Evolutionary conservation across 1,139 yeast genomes (phyloP), one percentile per base, ranked within the genome.

Genomic region (Pichiaceae sp.): DNA sequence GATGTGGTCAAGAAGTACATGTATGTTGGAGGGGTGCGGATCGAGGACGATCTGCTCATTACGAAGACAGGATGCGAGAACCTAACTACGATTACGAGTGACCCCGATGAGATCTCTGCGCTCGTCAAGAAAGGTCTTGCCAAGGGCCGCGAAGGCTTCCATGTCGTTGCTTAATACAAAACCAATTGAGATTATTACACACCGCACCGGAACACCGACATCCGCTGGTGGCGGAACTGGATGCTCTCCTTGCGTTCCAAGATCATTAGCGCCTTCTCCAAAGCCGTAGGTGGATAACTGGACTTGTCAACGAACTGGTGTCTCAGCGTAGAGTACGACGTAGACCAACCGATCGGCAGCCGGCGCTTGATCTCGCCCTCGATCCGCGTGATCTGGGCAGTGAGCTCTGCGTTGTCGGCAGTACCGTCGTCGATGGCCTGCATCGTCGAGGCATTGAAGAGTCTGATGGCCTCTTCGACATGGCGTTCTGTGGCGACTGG

Each of bases 401-500:
- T 73, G 16, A 56, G 50, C 72, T 39, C 70, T 54, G 40, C 72
- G 60, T 70, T 70, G 43, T 72, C 76, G 4, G 71, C 53, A 37
- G 60, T 60, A 24, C 69, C 68, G 31, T 59, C 53, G 64, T 58
- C 84, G 14, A 93, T 95, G 0, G 98, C 98, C 56, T 87, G 91
- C 95, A 93, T 87, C 0, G 99, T 93, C 1, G 98, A 91, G 0
- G 98, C 96, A 42, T 86, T 84, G 62, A 93, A 93, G 42, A 93
- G 64, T 51, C 99, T 68, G 44, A 93, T 84, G 1, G 97, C 97
- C 59, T 93, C 98, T 53, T 86, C 93, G 14, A 91, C 98, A 54
- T 93, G 97, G 44, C 76, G 81, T 48, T 78, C 93, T 3, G 78
- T 74, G 3, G 96, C 97, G 17, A 87, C 72, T 1, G 96, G 93